Percentiles rank a stretch among this genome's conserved stretches.
Conservation (phyloP, 1,284 basidiomycete genomes). For the Veloboletus limbatus region DNA sequence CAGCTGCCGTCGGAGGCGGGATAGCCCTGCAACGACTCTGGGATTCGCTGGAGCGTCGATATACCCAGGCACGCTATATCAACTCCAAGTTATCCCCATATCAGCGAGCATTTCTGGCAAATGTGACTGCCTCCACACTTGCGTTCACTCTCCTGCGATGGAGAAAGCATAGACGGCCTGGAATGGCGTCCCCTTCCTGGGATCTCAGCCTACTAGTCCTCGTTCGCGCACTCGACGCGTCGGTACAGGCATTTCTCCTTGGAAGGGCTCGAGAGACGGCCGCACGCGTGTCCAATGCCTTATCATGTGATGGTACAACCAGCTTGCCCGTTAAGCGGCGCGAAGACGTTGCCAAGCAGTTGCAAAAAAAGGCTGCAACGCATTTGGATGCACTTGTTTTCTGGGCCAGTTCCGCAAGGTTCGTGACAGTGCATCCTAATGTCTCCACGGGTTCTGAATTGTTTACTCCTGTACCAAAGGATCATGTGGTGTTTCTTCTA, state of each 20-base stretch:
- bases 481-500: constrained; percentile 88
- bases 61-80: constrained; percentile 1
- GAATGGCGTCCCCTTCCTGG: constrained; percentile 50
- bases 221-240: constrained; percentile 66
- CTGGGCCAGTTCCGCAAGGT: constrained; percentile 75
- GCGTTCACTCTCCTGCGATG: constrained; percentile 57
- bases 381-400: constrained; percentile 66
- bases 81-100: constrained; percentile 21
- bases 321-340: constrained; percentile 1
- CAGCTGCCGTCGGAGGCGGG: constrained; percentile 62
- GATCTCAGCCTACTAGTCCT: constrained; percentile 66
- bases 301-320: neutral
- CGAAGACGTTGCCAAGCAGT: constrained; percentile 13
- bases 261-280: constrained; percentile 9
- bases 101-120: constrained; percentile 55
- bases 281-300: neutral
- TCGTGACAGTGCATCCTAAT: constrained; percentile 16
- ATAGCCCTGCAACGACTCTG: constrained; percentile 48
- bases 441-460: constrained; percentile 1
- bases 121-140: constrained; percentile 54
- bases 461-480: constrained; percentile 36
- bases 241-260: constrained; percentile 41
- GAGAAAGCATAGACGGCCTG: constrained; percentile 8
- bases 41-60: constrained; percentile 32
- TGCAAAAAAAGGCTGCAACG: constrained; percentile 31